Conservation (phyloP, 495 filamentous ascomycete species). For the Penicillium verhagenii region DNA sequence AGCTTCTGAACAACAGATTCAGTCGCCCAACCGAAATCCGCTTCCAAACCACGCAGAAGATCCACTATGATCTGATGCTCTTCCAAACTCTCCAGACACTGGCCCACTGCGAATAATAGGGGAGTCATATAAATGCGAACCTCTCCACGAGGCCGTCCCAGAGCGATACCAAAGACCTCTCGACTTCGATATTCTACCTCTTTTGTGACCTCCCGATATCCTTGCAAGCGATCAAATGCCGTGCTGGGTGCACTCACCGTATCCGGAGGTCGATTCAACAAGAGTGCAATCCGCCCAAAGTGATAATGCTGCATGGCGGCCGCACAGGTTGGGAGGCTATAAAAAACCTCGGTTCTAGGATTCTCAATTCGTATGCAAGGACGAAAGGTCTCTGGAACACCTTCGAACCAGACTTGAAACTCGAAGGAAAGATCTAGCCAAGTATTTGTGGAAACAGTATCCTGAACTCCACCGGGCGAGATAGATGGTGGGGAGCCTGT, state of each 20-base stretch:
- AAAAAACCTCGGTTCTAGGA: slow-evolving; percentile 41
- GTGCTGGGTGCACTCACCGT: slow-evolving; percentile 34
- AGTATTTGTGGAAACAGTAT: slow-evolving; percentile 17
- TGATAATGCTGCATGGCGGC: slow-evolving; percentile 43
- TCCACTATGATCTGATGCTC: slow-evolving; percentile 39
- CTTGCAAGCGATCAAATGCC: slow-evolving; percentile 41
- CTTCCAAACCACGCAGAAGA: slow-evolving; percentile 36
- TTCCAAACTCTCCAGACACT: slow-evolving; percentile 35
- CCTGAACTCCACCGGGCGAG: slow-evolving; percentile 7
- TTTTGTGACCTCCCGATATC: slow-evolving; percentile 43
- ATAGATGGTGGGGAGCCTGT: slow-evolving; percentile 21
- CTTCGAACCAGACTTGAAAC: slow-evolving; percentile 43
- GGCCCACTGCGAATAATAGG: slow-evolving; percentile 39
- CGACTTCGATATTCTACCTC: slow-evolving; percentile 42
- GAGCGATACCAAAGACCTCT: slow-evolving; percentile 39
- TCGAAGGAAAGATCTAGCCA: slow-evolving; percentile 43
- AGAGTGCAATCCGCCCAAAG: slow-evolving; percentile 39
- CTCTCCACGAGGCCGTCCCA: slow-evolving; percentile 35
- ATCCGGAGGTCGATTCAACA: slow-evolving; percentile 40
- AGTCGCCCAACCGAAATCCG: slow-evolving; percentile 42
- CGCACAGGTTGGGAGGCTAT: slow-evolving; percentile 34
- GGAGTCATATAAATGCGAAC: slow-evolving; percentile 40
- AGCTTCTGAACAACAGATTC: slow-evolving; percentile 34
- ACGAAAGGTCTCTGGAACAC: slow-evolving; percentile 42
- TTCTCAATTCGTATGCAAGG: too few species aligned